These are phyloP conservation scores for Oenanthe javanica DNA, from an alignment of 140 eudicot genomes.

Conservation along the genomic window DNA sequence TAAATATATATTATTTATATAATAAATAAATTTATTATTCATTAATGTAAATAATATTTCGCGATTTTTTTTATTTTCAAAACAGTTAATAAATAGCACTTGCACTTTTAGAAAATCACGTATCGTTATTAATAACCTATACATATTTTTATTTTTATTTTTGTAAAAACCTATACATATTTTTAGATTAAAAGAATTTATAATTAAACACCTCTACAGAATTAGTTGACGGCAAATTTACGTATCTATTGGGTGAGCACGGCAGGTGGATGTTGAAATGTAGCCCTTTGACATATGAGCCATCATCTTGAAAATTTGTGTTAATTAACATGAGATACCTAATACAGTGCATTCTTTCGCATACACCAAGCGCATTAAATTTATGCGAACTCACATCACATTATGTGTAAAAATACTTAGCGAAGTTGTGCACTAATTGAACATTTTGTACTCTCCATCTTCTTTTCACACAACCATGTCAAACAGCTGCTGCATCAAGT, in stretches of 20 bases:
- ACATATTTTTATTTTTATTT: too few relatives aligned
- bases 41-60: too few relatives aligned
- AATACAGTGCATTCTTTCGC: background rate
- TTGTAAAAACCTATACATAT: too few relatives aligned
- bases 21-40: too few relatives aligned
- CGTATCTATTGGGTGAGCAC: background rate
- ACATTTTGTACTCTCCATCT: background rate
- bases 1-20: too few relatives aligned
- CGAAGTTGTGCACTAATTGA: background rate
- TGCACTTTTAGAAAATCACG: too few relatives aligned
- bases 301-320: background rate
- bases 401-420: background rate
- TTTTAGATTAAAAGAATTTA: too few relatives aligned
- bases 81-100: too few relatives aligned
- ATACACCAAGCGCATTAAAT: background rate
- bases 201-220: too few relatives aligned
- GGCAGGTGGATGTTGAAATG: slow-evolving; percentile 1
- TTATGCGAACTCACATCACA: background rate
- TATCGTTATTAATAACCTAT: too few relatives aligned
- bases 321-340: background rate
- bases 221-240: background rate
- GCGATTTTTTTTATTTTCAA: too few relatives aligned
- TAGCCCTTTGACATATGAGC: background rate
- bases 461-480: background rate
- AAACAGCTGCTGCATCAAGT: background rate